A percentile compares a stretch with the other conserved stretches of the same genome.
phyloP scores from a whole-genome alignment of 2,329 filamentous ascomycete genomes.

The Cladobotryum protrusum region DNA sequence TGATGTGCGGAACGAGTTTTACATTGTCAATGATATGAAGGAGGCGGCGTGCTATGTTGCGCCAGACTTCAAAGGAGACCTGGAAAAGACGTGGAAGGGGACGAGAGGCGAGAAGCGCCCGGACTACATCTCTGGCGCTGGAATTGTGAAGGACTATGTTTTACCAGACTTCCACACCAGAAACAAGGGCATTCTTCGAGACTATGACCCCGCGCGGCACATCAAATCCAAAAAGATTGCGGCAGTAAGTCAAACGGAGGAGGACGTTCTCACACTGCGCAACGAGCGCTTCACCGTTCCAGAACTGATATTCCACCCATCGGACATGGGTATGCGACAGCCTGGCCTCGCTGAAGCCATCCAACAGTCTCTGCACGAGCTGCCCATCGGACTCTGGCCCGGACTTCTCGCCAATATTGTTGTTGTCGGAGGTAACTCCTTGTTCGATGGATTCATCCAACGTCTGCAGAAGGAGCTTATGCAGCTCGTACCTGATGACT shows the following conservation, averaged over 20 bases:
- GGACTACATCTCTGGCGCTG: constrained; percentile 43
- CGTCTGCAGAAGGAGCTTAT: constrained; percentile 71
- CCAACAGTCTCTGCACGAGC: constrained; percentile 64
- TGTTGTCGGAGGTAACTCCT: constrained; percentile 79
- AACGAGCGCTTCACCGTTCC: constrained; percentile 91
- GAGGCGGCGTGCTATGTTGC: constrained; percentile 82
- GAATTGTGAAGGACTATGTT: constrained; percentile 83
- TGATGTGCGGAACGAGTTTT: constrained; percentile 89
- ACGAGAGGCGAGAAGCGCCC: constrained; percentile 53
- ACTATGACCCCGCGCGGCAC: constrained; percentile 65
- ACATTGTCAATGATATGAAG: constrained; percentile 95
- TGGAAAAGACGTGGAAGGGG: constrained; percentile 81
- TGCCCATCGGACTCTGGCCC: constrained; percentile 81
- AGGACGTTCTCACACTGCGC: constrained; percentile 79
- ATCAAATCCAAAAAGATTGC: constrained; percentile 44
- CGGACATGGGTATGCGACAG: constrained; percentile 78
- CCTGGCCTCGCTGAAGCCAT: constrained; percentile 78
- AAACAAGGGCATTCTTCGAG: constrained; percentile 61
- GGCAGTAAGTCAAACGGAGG: constrained; percentile 39
- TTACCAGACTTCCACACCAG: constrained; percentile 69
- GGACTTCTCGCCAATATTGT: constrained; percentile 80
- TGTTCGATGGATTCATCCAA: constrained; percentile 74
- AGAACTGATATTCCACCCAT: constrained; percentile 81
- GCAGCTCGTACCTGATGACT: constrained; percentile 66
- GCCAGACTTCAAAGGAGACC: constrained; percentile 65